Evolutionary conservation across 164 flowering plant genomes (phyloP).

Genomic region (Macadamia tetraphylla): DNA sequence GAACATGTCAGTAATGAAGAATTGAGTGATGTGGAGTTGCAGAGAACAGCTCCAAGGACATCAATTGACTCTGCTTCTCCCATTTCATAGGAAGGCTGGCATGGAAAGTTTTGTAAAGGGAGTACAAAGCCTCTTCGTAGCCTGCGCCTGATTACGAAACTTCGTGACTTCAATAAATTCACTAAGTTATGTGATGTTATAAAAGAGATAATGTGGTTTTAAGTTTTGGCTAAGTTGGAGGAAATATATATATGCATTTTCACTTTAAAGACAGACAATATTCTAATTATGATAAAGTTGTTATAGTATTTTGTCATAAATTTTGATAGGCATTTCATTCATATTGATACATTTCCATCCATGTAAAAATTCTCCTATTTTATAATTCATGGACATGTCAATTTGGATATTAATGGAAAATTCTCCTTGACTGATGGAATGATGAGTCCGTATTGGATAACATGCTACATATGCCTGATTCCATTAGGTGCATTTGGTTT

Average conservation of each 20-base stretch:
- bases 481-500: no score
- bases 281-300: no score
- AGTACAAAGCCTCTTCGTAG: constrained; percentile 58
- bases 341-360: no score
- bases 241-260: background rate
- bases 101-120: constrained; percentile 59
- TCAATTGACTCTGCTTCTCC: constrained; percentile 61
- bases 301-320: no score
- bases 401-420: no score
- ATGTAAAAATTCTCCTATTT: no score
- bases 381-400: no score
- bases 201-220: background rate
- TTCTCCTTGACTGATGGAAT: no score
- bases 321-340: no score
- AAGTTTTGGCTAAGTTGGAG: background rate
- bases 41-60: constrained; percentile 37
- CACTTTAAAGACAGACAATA: no score
- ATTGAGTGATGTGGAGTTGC: constrained; percentile 50
- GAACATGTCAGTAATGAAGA: constrained; percentile 52
- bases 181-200: constrained; percentile 60
- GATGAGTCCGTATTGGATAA: no score
- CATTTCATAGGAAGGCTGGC: constrained; percentile 68
- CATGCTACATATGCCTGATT: no score
- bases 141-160: constrained; percentile 77
- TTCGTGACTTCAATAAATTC: constrained; percentile 85